Percentiles rank a stretch among this genome's conserved stretches.
phyloP scores from a whole-genome alignment of 179 eudicot species.

The Drosera spatulata region DNA sequence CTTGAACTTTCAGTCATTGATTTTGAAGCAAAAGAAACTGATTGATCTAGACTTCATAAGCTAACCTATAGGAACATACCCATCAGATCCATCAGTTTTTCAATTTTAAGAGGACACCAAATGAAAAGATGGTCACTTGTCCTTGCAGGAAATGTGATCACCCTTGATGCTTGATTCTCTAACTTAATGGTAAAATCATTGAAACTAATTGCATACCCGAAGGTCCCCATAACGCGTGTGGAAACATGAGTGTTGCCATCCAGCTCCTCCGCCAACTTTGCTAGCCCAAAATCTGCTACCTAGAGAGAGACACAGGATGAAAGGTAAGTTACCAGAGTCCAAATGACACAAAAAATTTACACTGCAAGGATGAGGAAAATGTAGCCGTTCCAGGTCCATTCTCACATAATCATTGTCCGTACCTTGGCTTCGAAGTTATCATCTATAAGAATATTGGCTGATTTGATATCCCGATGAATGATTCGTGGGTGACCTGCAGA shows the following conservation, averaged over 20 bases:
- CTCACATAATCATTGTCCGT: slow-evolving; percentile 8
- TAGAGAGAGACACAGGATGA: slow-evolving; percentile 9
- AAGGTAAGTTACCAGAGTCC: too few relatives aligned
- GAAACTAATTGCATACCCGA: slow-evolving; percentile 46
- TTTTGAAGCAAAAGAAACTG: too few relatives aligned
- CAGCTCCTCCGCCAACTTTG: slow-evolving; percentile 41
- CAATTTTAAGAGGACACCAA: too few relatives aligned
- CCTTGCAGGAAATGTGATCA: too few relatives aligned
- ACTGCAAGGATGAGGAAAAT: slow-evolving; percentile 1
- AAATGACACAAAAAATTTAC: too few relatives aligned
- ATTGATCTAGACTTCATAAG: too few relatives aligned
- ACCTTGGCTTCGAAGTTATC: slow-evolving; percentile 81
- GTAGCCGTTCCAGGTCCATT: neutral
- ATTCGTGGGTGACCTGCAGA: slow-evolving; percentile 80
- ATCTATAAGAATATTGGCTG: slow-evolving; percentile 86
- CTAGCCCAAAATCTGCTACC: slow-evolving; percentile 98
- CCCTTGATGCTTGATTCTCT: too few relatives aligned
- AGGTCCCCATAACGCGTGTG: slow-evolving; percentile 94
- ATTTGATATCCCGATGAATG: slow-evolving; percentile 87
- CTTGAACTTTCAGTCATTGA: too few relatives aligned
- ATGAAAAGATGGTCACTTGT: too few relatives aligned
- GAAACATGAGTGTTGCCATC: slow-evolving; percentile 72
- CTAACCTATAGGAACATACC: too few relatives aligned
- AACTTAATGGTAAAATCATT: too few relatives aligned
- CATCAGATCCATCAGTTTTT: too few relatives aligned